Conservation (phyloP, 306 rosid genomes). For the Cucurbita maxima region DNA sequence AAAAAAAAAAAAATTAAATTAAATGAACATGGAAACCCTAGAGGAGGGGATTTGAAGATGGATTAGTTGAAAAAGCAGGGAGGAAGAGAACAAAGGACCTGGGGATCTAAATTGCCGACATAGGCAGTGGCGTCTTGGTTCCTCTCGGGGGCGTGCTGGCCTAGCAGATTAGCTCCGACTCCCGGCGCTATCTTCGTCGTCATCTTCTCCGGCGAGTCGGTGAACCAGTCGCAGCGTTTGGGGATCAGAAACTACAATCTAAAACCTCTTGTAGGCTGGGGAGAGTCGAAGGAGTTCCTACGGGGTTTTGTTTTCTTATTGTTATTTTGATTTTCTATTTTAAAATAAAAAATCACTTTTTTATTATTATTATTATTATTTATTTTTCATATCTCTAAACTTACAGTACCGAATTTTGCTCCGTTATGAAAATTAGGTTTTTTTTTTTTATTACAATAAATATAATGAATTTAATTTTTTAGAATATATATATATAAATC, state of each 20-base stretch:
- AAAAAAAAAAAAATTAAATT: neutral
- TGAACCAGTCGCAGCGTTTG: neutral
- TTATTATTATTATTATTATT: no score
- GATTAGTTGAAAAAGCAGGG: neutral
- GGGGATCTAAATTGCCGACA: conserved; percentile 96
- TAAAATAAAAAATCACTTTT: no score
- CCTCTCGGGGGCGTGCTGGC: conserved; percentile 81
- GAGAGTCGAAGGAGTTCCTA: neutral
- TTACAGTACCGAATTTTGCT: no score
- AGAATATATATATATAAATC: no score
- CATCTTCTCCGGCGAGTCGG: conserved; percentile 20
- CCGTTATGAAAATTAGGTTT: no score
- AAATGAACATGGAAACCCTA: neutral
- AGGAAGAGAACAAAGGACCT: conserved; percentile 17
- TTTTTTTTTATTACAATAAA: no score
- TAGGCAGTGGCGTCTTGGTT: conserved; percentile 98
- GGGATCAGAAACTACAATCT: neutral
- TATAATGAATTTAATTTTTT: no score
- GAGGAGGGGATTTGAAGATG: neutral
- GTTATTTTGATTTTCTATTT: neutral
- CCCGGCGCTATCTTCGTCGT: conserved; percentile 97
- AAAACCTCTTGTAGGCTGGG: neutral
- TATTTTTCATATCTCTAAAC: no score
- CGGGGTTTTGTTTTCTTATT: neutral
- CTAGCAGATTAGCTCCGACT: conserved; percentile 81